Conservation (phyloP, 805 yeast genomes). For the Monosporozyma solicola region DNA sequence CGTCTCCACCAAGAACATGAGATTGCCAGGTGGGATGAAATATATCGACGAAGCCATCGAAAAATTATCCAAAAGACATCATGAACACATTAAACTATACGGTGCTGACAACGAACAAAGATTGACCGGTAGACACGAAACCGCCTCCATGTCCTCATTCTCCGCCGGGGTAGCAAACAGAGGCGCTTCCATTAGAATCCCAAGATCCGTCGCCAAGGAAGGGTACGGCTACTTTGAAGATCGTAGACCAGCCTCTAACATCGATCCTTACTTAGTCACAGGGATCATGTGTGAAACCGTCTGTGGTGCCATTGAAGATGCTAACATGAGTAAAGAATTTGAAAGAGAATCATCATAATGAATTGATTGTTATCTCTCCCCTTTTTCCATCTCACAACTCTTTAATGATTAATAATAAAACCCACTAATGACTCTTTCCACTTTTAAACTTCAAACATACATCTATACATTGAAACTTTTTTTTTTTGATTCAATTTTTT, state of each 20-base stretch:
- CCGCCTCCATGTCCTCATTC: conserved; percentile 87
- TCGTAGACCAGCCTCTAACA: conserved; percentile 99
- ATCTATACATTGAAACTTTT: background rate
- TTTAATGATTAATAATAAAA: background rate
- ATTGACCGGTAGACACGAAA: conserved; percentile 97
- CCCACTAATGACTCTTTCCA: background rate
- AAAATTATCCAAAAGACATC: conserved; percentile 91
- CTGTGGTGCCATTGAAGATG: conserved; percentile 89
- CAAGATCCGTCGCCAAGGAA: conserved; percentile 96
- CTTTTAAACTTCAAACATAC: background rate
- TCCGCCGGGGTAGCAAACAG: conserved; percentile 98
- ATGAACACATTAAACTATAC: conserved; percentile 89
- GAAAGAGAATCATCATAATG: conserved; percentile 51
- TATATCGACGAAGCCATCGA: conserved; percentile 85
- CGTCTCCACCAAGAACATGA: conserved; percentile 88
- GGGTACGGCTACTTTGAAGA: conserved; percentile 98
- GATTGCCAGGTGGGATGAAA: conserved; percentile 94
- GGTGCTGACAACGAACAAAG: conserved; percentile 94
- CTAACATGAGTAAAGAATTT: conserved; percentile 86
- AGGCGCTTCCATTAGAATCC: conserved; percentile 98
- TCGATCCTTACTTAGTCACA: conserved; percentile 96
- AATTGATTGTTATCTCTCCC: too few species aligned
- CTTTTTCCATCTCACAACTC: too few species aligned
- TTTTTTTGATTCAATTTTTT: too few species aligned
- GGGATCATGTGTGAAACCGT: conserved; percentile 98